Evolutionary conservation across 805 yeast species (phyloP), one percentile per base, ranked within the genome.

Genomic region (Sungouiozyma ichnusensis): DNA sequence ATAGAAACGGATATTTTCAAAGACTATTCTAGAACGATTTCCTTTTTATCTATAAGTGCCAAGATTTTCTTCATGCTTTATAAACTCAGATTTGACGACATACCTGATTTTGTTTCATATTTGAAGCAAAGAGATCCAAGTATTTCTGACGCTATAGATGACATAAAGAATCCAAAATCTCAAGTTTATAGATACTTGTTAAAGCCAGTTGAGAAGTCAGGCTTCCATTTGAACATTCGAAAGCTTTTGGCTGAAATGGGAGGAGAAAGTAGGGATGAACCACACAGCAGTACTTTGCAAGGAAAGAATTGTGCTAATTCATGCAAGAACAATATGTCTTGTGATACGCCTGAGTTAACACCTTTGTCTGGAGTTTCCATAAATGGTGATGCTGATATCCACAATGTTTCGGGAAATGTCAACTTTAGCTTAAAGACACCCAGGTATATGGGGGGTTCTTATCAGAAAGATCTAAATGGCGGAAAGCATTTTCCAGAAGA

Each of bases 121-220:
- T 76, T 82, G 54, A 67, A 70, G 41, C 79, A 77, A 54, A 67
- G 83, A 46, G 85, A 92, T 1, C 94, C 94, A 6, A 50, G 52
- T 20, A 37, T 53, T 7, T 44, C 42, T 1, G 48, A 44, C 8
- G 33, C 46, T 4, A 44, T 49, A 2, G 39, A 40, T 7, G 41
- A 40, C 14, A 20, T 51, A 7, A 24, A 54, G 16, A 49, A 55
- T 45, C 48, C 58, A 3, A 51, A 53, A 17, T 56, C 62, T 2
- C 42, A 39, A 3, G 40, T 45, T 14, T 59, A 49, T 41, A 52
- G 50, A 33, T 45, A 47, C 29, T 45, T 58, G 29, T 43, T 54
- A 44, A 44, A 41, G 16, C 52, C 60, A 2, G 54, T 51, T 7
- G 49, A 53, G 35, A 53, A 50, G 34, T 49, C 57, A 2, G 60